These are phyloP conservation scores for Yamadazyma sp. DNA, from an alignment of 1,139 yeast genomes.

Conservation along the genomic window DNA sequence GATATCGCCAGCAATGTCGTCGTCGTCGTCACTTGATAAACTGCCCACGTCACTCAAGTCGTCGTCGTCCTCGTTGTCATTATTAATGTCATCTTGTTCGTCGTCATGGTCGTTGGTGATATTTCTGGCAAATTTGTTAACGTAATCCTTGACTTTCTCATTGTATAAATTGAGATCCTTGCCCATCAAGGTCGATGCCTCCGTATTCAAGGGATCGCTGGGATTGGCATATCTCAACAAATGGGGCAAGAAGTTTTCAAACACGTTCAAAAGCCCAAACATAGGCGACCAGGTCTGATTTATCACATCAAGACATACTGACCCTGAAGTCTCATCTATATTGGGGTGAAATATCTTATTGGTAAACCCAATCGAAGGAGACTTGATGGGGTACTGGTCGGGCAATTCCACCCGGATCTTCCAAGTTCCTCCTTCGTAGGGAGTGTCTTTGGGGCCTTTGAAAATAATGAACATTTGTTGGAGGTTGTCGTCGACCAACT, in stretches of 20 bases:
- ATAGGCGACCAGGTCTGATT: conserved; percentile 99
- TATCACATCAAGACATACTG: conserved; percentile 93
- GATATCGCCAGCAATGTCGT: conserved; percentile 23
- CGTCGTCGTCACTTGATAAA: conserved; percentile 50
- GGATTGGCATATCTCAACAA: conserved; percentile 90
- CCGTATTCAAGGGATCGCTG: conserved; percentile 88
- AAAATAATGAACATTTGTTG: conserved; percentile 88
- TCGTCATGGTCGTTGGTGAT: conserved; percentile 37
- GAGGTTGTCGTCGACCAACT: conserved; percentile 81
- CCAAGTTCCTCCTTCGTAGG: conserved; percentile 92
- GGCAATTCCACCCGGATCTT: conserved; percentile 91
- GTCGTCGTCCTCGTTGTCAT: conserved; percentile 40
- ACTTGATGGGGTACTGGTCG: conserved; percentile 91
- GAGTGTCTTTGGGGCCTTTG: conserved; percentile 84
- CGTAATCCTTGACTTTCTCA: conserved; percentile 71
- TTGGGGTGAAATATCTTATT: conserved; percentile 94
- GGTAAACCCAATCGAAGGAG: conserved; percentile 93
- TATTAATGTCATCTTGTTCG: conserved; percentile 40
- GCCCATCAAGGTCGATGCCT: conserved; percentile 81
- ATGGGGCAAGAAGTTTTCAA: conserved; percentile 93
- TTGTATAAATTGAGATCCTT: conserved; percentile 69
- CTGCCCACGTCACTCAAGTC: conserved; percentile 52
- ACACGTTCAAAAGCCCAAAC: conserved; percentile 88
- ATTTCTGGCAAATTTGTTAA: conserved; percentile 65
- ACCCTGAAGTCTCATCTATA: conserved; percentile 85